Evolutionary conservation across 371 early-diverging fungal genomes (phyloP), one percentile per base, ranked within the genome.

Genomic region (Rhizopus arrhizus): DNA sequence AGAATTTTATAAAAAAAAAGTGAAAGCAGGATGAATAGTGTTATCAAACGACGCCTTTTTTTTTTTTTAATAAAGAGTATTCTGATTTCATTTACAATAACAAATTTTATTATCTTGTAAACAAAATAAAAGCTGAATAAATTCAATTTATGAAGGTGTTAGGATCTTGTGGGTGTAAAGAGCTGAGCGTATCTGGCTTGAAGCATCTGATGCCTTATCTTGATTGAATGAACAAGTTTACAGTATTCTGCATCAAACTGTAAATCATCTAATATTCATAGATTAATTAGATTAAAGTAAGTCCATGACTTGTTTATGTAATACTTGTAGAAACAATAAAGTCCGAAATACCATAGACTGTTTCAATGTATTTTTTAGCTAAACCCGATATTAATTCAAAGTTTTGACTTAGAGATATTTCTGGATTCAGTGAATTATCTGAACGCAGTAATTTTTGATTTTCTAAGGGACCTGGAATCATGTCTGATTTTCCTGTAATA

Each of bases 331-430:
- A 61, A 31, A 65, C 16, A 9, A 65, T 13, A 41, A n/a, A 13
- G 43, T 47, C 40, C 1, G 29, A 46, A 3, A 47, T 34, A 3
- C 60, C 59, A 35, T 65, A 65, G 2, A 61, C 16, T 13, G 56
- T 45, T 35, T 65, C 57, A 13, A 65, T 57, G 47, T 65, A 65
- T 56, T 57, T 55, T 11, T 51, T 45, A 12, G 50, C 47, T n/a
- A 45, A n/a, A 15, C 36, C 56, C 2, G 50, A 42, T 43, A 65
- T 41, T 9, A 65, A 9, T 16, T 65, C 66, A 33, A 65, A 61
- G 34, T 65, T 51, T 42, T 48, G 43, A 7, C 66, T 61, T 4
- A 65, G 16, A 10, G 15, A 34, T 12, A 65, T 16, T 12, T 29
- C 41, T 3, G 66, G 61, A 31, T 61, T 42, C 1, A 65, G 41